Evolutionary conservation across 148 eudicot genomes (phyloP), one percentile per base, ranked within the genome.

Genomic region (Heliosperma pusillum): DNA sequence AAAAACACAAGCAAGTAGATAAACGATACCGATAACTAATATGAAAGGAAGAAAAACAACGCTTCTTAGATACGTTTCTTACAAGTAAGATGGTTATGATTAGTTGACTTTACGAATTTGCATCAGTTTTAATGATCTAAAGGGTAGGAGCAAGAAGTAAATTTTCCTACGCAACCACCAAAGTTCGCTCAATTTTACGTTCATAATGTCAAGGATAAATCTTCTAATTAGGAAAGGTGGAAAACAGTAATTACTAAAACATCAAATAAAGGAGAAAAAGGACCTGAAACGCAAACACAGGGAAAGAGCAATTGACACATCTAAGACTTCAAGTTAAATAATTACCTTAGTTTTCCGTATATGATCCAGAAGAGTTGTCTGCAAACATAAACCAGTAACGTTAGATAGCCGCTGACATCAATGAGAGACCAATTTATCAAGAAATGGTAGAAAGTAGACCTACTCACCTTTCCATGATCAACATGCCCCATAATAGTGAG

Each of bases 401-500:
- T 89, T 78, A 86, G 81, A 76, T 57, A 74, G 24, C 74, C 57
- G 45, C 59, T 68, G 72, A 50, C 76, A 73, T 36, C 20, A 81
- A 52, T 25, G 45, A 55, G 29, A 44, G 76, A 72, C 29, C 27
- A 40, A 71, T 25, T 61, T 47, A 52, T 50, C n/a, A 13, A 25
- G 25, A 19, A 17, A 70, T 24, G 25, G 13, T 19, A 62, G 22
- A 47, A 74, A 4, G 4, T 26, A 81, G 52, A 69, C 16, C 76
- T 58, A 59, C 75, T 70, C 68, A 95, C 99, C 96, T 95, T 95
- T 65, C 99, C 99, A 79, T 95, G 99, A 82, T 95, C 99, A 27
- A 95, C 99, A 80, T 95, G 99, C 29, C 99, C 99, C 99, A 95
- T 95, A 69, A 95, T 95, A 56, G 99, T 95, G 78, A 95, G 79